Evolutionary conservation across 768 basidiomycete species (phyloP), one percentile per base, ranked within the genome.

Genomic region (Tricholoma sp.): DNA sequence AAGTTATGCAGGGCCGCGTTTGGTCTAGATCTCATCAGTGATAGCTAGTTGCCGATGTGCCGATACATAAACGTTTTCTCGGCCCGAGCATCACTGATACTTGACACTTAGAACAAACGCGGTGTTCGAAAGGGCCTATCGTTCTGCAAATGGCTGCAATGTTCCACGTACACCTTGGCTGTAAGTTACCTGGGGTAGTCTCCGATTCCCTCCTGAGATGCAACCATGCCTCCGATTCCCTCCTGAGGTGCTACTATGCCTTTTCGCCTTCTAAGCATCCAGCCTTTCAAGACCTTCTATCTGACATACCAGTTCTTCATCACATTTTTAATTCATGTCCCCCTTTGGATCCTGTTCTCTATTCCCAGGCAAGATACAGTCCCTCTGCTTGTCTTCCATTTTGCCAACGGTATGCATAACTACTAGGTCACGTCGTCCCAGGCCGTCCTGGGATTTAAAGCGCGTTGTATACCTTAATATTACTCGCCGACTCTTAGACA

Each of bases 251-350:
- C n/a, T n/a, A 61, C 54, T 59, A 74, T 74, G 74, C 41, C 61
- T 33, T 67, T 63, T 54, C 59, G 64, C 52, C 72, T 72, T 57
- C 33, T 52, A 29, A 68, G 72, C 18, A 59, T 71, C 47, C 83
- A 83, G 59, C 81, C 83, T 8, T 63, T 79, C 66, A 83, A 80
- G 61, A 70, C 66, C 8, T 54, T 82, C 33, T 83, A 80, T 65
- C 61, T 82, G 28, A 63, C 68, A 6, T 80, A 79, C 61, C 72
- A 76, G 49, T 47, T 78, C 17, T 32, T 77, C 13, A 61, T 64
- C 53, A 74, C 74, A 5, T 52, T 75, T 34, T 70, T 80, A 39
- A 34, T 84, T 33, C 75, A 76, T 29, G 47, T 81, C 48, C 82
- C 83, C 2, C 59, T 76, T 45, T 83, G 83, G 81, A 59, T 69